Base-by-base conservation (phyloP, 164 flowering plant species). In the Tetracentron sinense region DNA sequence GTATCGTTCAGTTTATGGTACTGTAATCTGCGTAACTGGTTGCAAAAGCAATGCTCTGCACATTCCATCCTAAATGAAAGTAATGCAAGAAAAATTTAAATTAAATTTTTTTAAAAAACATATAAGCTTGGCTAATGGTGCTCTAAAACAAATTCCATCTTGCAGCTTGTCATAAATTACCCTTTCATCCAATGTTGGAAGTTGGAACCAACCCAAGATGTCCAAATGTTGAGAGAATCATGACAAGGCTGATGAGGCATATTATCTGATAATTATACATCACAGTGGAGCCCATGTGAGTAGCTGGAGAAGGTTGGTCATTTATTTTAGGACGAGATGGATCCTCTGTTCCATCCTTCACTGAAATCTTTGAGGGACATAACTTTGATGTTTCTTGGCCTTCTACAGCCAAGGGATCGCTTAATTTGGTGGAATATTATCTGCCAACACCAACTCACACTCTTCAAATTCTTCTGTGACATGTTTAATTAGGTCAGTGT, bases 401-500 rank as follows among this genome's bases (percentile, higher is more conserved):
- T 31, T 71, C 83, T 20, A 56, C 30, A 59, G 46, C 27, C 30
- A 21, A 16, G n/a, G 58, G 46, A 54, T 38, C 71, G 21, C 26
- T 38, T 6, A 10, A 54, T 33, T 60, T 53, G 65, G 56, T 42
- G 54, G 28, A 42, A n/a, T 30, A 52, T 57, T 16, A 63, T 22
- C 28, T 58, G 46, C 61, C 30, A 86, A 78, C 35, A 83, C 97
- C 69, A 90, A 66, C 62, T 90, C 97, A 79, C 98, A 94, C 33
- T 70, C 98, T 81, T 89, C 96, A 79, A 90, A 94, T 65, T 97
- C 96, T 76, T 94, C 97, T 69, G 81, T 82, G 8, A 93, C 91
- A 71, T 79, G 60, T 19, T 65, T 74, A 16, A 75, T 90, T n/a
- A n/a, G n/a, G n/a, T n/a, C n/a, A n/a, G n/a, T n/a, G n/a, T n/a